These are phyloP conservation scores for Arthrobotrys megalospora DNA, from an alignment of 2,329 filamentous ascomycete species.

Conservation along the genomic window DNA sequence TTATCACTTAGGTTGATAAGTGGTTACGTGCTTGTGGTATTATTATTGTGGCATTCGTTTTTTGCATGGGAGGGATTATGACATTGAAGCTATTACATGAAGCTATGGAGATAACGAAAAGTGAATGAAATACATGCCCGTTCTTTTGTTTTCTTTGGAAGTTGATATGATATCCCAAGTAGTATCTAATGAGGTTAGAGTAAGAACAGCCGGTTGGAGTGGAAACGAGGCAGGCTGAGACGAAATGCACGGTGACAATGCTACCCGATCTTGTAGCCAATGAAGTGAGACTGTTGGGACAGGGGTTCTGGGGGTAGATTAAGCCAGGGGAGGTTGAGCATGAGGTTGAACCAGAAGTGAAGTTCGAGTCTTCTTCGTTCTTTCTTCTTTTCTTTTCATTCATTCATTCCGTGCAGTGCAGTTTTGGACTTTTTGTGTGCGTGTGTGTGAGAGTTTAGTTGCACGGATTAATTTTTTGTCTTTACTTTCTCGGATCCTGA, in stretches of 20 bases:
- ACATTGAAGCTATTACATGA: background rate
- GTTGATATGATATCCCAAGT: too few species aligned
- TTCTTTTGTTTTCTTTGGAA: background rate
- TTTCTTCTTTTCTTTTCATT: too few species aligned
- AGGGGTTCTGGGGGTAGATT: background rate
- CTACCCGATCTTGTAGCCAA: background rate
- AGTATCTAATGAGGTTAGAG: too few species aligned
- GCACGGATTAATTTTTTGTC: too few species aligned
- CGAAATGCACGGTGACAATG: conserved; percentile 12
- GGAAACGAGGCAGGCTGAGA: background rate
- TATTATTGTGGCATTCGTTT: background rate
- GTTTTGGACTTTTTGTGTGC: too few species aligned
- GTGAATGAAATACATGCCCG: background rate
- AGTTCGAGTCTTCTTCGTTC: too few species aligned
- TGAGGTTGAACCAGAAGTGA: too few species aligned
- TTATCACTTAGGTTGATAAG: conserved; percentile 81
- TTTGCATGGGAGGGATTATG: background rate
- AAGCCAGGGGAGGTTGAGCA: background rate
- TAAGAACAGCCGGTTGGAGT: background rate
- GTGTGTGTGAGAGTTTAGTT: too few species aligned
- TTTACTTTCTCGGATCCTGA: too few species aligned
- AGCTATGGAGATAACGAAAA: conserved; percentile 11
- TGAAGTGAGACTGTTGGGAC: background rate
- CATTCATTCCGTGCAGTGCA: too few species aligned
- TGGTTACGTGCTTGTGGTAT: background rate